Evolutionary conservation across 306 rosid species (phyloP), one percentile per base, ranked within the genome.

Genomic region (Leucaena leucocephala): DNA sequence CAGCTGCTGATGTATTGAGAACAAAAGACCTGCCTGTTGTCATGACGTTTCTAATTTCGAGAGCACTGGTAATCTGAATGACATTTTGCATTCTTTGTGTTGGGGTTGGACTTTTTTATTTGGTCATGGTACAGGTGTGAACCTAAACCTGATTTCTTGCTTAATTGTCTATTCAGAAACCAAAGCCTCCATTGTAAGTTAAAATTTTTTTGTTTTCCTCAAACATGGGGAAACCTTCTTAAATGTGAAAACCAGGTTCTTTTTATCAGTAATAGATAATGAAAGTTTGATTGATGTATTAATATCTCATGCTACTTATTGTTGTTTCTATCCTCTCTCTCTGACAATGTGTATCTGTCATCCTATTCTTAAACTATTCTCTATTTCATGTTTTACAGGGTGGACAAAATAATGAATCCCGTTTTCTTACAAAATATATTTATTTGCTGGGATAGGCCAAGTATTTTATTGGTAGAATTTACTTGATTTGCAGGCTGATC

Each of bases 21-120:
- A 91, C 97, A 14, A 95, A 91, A 83, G 99, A 95, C 86, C 91
- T 93, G 54, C 99, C 99, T 43, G 90, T 95, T 83, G 96, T 93
- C 46, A 90, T 95, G 89, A 95, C 96, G 78, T 95, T 95, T 84
- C 90, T 95, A 72, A 95, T 95, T 84, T 93, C 99, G 4, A 87
- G 97, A 79, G 99, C 99, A 71, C 84, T 95, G 96, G 99, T 95
- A 90, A 83, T 71, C 72, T 63, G 76, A 11, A 72, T 59, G 71
- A 44, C 78, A 15, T 77, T 52, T 83, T 80, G 12, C 42, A 2
- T 13, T 54, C 16, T 14, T 11, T 69, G 11, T 45, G 35, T n/a
- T 42, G 10, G 19, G 74, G 39, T 22, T 22, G 39, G 34, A 3
- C 40, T 4, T 10, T 46, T 2, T 57, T 59, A 33, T 21, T 44